phyloP scores from a whole-genome alignment of 2,329 filamentous ascomycete genomes.

The Exserohilum rostratum region DNA sequence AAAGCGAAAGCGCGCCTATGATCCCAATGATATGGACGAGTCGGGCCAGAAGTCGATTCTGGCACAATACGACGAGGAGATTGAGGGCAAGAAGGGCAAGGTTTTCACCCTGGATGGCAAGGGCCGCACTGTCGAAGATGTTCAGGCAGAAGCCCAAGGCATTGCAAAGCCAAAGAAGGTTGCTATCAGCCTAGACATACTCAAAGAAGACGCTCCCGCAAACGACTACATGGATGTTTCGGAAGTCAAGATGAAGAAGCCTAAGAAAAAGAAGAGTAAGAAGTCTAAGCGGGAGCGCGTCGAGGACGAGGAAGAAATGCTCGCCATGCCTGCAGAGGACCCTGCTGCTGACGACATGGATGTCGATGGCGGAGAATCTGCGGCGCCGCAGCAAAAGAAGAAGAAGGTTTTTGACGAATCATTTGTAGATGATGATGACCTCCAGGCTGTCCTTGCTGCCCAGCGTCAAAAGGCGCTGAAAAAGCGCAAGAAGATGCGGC shows the following conservation, averaged over 20 bases:
- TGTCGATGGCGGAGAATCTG: conserved; percentile 61
- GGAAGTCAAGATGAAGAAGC: conserved; percentile 85
- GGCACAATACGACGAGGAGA: conserved; percentile 94
- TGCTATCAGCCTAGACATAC: conserved; percentile 76
- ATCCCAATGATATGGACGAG: conserved; percentile 75
- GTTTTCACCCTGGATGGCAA: conserved; percentile 83
- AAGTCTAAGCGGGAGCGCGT: conserved; percentile 41
- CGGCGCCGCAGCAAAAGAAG: conserved; percentile 55
- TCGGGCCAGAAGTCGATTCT: conserved; percentile 72
- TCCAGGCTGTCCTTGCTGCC: conserved; percentile 83
- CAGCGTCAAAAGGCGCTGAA: conserved; percentile 85
- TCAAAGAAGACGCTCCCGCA: conserved; percentile 66
- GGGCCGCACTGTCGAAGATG: conserved; percentile 69
- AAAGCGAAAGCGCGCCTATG: conserved; percentile 88
- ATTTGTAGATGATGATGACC: conserved; percentile 88
- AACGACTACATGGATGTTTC: conserved; percentile 90
- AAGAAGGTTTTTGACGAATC: conserved; percentile 71
- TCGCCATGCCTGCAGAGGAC: conserved; percentile 48
- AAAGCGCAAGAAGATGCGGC: conserved; percentile 85
- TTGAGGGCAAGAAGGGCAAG: conserved; percentile 86
- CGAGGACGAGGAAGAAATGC: conserved; percentile 66
- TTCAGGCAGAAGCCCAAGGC: conserved; percentile 62
- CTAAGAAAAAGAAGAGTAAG: conserved; percentile 42
- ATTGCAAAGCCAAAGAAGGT: conserved; percentile 66
- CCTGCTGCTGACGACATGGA: conserved; percentile 66